Conservation (phyloP, 2,329 filamentous ascomycete genomes). For the Domatiomyces globalis region DNA sequence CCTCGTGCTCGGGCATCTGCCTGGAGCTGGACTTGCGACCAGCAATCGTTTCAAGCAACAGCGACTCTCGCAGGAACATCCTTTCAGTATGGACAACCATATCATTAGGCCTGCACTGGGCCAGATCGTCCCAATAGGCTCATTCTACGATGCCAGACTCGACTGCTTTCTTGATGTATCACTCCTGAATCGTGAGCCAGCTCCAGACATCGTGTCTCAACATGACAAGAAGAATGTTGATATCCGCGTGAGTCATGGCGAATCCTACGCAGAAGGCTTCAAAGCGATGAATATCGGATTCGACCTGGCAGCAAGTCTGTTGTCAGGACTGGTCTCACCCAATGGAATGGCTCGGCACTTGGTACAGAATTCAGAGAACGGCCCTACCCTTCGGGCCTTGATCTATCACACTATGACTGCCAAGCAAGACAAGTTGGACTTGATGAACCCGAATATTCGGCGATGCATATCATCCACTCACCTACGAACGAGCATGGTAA, state of each 20-base stretch:
- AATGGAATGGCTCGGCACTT: constrained; percentile 8
- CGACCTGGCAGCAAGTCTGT: constrained; percentile 12
- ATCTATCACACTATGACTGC: constrained; percentile 9
- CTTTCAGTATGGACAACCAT: no score
- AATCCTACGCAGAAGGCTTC: constrained; percentile 10
- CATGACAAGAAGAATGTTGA: background rate
- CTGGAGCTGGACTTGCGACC: no score
- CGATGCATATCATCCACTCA: background rate
- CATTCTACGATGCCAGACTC: constrained; percentile 14
- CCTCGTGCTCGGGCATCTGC: no score
- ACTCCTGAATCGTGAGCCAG: constrained; percentile 4
- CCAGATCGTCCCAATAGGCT: constrained; percentile 10
- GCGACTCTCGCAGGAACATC: no score
- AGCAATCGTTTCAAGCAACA: no score
- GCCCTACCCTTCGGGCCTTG: constrained; percentile 5
- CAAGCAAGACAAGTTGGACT: constrained; percentile 7
- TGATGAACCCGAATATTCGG: constrained; percentile 2
- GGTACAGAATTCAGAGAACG: constrained; percentile 4
- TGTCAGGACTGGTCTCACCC: constrained; percentile 9
- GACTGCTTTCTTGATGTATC: constrained; percentile 10
- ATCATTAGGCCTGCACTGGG: constrained; percentile 6
- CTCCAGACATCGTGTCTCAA: constrained; percentile 2
- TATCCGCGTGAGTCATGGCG: constrained; percentile 1
- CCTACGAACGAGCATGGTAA: constrained; percentile 5
- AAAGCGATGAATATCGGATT: constrained; percentile 7